phyloP scores from a whole-genome alignment of 208 protist genomes.

The Trypanosoma vivax region DNA sequence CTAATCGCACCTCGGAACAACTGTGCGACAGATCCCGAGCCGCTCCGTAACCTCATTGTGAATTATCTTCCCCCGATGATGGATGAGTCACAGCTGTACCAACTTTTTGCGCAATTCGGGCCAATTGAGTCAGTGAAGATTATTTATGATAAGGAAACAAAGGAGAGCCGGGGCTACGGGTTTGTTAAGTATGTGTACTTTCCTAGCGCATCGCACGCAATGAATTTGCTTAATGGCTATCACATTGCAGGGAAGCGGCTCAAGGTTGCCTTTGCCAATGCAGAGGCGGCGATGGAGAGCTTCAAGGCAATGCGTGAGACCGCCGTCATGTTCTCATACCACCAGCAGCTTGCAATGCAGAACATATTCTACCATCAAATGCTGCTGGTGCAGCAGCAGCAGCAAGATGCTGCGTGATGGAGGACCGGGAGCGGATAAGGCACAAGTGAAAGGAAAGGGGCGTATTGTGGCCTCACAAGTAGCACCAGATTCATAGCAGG shows the following conservation, averaged over 20 bases:
- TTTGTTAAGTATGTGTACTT: conserved; percentile 83
- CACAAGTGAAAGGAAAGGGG: too few relatives aligned
- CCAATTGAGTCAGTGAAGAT: conserved; percentile 84
- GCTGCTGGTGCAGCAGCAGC: conserved; percentile 28
- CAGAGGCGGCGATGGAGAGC: conserved; percentile 45
- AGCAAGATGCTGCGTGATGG: too few relatives aligned
- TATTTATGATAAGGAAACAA: conserved; percentile 77
- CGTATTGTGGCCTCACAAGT: too few relatives aligned
- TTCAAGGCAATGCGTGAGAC: conserved; percentile 37
- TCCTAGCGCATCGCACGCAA: conserved; percentile 78
- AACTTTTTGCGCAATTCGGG: conserved; percentile 80
- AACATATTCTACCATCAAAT: conserved; percentile 67
- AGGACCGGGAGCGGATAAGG: not conserved
- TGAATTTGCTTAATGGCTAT: conserved; percentile 75
- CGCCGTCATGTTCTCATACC: conserved; percentile 39
- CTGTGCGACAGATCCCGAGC: conserved; percentile 40
- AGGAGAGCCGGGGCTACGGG: conserved; percentile 81
- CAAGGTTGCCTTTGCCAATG: conserved; percentile 82
- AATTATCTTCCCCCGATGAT: conserved; percentile 83
- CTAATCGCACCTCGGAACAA: not conserved
- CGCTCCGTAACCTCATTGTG: conserved; percentile 78
- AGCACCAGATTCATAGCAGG: too few relatives aligned
- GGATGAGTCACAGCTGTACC: conserved; percentile 54
- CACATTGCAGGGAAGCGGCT: conserved; percentile 72
- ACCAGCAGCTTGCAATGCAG: conserved; percentile 55